Evolutionary conservation across 805 yeast genomes (phyloP), one percentile per base, ranked within the genome.

Genomic region (Starmerella powellii): DNA sequence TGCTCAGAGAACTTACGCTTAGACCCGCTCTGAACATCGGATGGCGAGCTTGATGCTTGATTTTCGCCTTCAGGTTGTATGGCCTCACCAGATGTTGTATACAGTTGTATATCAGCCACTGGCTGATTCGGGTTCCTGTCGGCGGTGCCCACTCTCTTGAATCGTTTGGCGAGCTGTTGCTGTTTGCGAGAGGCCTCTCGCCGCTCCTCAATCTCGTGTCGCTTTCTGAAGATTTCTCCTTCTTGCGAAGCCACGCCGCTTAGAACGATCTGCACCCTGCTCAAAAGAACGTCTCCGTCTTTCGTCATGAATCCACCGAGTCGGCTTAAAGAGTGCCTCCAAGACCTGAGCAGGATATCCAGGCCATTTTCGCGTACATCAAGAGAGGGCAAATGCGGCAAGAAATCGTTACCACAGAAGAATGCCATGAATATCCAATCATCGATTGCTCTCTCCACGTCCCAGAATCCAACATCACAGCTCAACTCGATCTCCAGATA

Each of bases 401-500:
- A 66, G 70, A 91, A 91, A 74, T 91, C 99, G 59, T 91, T 91
- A 62, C 99, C 99, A 50, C 88, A 93, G 58, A 91, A 91, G 67
- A 91, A 91, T 71, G 97, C 88, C 87, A 91, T 80, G 53, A 91
- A 91, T 13, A 91, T 85, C 98, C 98, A 91, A 63, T 91, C 99
- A 59, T 91, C 99, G 47, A 91, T 79, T 2, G 97, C 96, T 45
- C 98, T 70, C 63, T 91, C 99, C 41, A 87, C 61, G 58, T 91
- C 96, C 63, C 80, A 86, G 37, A 47, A 48, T 17, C 75, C 71
- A 56, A 82, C 79, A 2, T 84, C 72, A 16, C 80, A 57, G 43
- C 67, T 68, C 37, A 91, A 68, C 62, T 91, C 99, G 12, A 81
- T 74, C 41, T 78, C 82, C 43, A 91, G 67, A 56, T 91, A 91